Evolutionary conservation across 306 rosid genomes (phyloP).

Genomic region (Prunus mira): DNA sequence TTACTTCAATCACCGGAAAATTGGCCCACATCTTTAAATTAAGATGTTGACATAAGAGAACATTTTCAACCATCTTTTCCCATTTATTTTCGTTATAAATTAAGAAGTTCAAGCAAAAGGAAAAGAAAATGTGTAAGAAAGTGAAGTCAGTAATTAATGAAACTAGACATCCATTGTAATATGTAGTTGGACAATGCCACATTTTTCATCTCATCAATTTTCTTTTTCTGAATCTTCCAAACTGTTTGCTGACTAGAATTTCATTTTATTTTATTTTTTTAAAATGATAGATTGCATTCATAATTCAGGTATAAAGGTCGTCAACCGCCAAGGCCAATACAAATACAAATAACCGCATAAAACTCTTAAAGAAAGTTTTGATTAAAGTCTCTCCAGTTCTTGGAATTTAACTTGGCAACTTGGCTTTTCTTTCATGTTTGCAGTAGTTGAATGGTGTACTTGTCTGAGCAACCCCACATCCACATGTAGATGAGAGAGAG

Average conservation of each 20-base stretch:
- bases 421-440: constrained; percentile 24
- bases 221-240: no score
- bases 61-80: constrained; percentile 17
- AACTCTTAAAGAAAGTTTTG: no score
- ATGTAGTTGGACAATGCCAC: no score
- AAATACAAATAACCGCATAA: no score
- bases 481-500: constrained; percentile 11
- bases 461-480: constrained; percentile 19
- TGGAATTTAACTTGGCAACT: constrained; percentile 20
- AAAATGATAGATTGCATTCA: no score
- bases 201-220: no score
- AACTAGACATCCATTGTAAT: no score
- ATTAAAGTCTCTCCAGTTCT: not conserved
- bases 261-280: no score
- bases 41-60: constrained; percentile 65
- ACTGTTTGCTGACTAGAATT: no score
- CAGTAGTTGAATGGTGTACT: constrained; percentile 29
- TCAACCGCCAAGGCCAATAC: no score
- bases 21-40: constrained; percentile 76
- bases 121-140: not conserved
- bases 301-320: no score
- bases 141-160: not conserved
- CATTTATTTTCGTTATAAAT: not conserved
- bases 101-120: not conserved
- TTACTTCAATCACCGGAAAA: constrained; percentile 71